A percentile compares a stretch with the other conserved stretches of the same genome.
Conservation (phyloP, 805 yeast genomes). For the Saccharomycopsis fibuligera region DNA sequence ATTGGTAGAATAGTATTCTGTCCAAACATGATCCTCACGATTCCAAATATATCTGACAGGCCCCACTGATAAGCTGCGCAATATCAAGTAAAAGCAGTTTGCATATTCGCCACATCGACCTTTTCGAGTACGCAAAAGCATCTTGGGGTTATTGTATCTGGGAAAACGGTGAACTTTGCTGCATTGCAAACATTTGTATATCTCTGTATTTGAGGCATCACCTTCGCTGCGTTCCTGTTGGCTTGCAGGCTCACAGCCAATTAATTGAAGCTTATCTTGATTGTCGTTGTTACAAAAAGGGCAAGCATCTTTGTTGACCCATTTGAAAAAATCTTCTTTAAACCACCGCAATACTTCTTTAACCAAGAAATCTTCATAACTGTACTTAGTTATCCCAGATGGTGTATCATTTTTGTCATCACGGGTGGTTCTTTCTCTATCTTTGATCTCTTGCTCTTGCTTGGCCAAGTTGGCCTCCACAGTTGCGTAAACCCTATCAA, state of each 20-base stretch:
- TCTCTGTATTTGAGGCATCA: constrained; percentile 53
- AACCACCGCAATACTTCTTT: constrained; percentile 59
- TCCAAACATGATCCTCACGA: constrained; percentile 94
- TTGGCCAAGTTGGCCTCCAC: constrained; percentile 53
- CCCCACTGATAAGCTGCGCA: constrained; percentile 59
- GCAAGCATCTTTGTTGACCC: constrained; percentile 76
- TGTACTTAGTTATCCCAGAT: constrained; percentile 3
- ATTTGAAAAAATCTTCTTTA: constrained; percentile 70
- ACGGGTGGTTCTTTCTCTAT: constrained; percentile 14
- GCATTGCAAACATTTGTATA: constrained; percentile 57
- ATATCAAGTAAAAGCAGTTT: constrained; percentile 65
- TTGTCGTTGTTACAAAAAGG: constrained; percentile 39
- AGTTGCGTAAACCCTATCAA: constrained; percentile 49
- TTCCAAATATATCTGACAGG: constrained; percentile 73
- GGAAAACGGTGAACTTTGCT: constrained; percentile 51
- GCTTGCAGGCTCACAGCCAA: constrained; percentile 39
- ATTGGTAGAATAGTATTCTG: constrained; percentile 67
- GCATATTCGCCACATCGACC: constrained; percentile 99
- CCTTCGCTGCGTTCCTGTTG: constrained; percentile 39
- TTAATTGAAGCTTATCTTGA: constrained; percentile 32
- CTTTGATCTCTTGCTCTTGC: constrained; percentile 26
- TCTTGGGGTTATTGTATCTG: constrained; percentile 63
- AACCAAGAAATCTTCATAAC: constrained; percentile 51
- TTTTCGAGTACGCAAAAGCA: constrained; percentile 49
- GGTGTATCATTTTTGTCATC: constrained; percentile 4